These are phyloP conservation scores for Danielia reshetovae DNA, from an alignment of 805 yeast species.

Conservation along the genomic window DNA sequence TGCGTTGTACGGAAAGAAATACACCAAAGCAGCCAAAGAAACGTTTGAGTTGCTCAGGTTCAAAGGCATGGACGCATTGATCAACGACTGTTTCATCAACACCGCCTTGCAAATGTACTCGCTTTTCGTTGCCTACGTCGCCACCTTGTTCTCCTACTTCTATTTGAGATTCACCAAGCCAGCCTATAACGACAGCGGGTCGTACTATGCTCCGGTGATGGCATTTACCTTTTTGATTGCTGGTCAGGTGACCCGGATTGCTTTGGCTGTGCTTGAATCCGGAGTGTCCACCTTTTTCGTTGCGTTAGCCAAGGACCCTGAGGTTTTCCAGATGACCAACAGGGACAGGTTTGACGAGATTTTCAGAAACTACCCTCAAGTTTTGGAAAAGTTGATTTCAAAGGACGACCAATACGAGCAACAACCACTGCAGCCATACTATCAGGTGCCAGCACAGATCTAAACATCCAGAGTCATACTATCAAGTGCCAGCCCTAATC, in stretches of 20 bases:
- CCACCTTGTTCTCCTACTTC: conserved; percentile 59
- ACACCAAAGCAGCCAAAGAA: conserved; percentile 71
- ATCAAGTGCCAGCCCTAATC: too few relatives aligned
- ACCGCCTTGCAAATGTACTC: conserved; percentile 78
- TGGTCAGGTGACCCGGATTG: conserved; percentile 67
- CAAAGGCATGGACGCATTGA: conserved; percentile 80
- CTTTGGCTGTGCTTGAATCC: conserved; percentile 71
- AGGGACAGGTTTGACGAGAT: conserved; percentile 63
- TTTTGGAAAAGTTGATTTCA: conserved; percentile 44
- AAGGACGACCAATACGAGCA: conserved; percentile 12
- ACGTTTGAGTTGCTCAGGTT: conserved; percentile 74
- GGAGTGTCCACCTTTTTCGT: conserved; percentile 84
- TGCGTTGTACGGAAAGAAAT: conserved; percentile 81
- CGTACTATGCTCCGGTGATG: conserved; percentile 65
- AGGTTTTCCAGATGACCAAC: conserved; percentile 67
- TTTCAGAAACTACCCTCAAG: conserved; percentile 65
- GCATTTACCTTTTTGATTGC: conserved; percentile 73
- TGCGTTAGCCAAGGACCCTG: conserved; percentile 82
- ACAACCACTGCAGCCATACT: conserved; percentile 7
- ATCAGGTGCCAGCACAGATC: conserved; percentile 14
- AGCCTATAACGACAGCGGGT: conserved; percentile 54
- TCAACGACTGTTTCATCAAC: conserved; percentile 78
- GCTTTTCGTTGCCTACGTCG: conserved; percentile 59
- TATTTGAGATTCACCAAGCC: conserved; percentile 69
- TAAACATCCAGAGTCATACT: too few relatives aligned